Evolutionary conservation across 352 stramenopile genomes (phyloP).

Genomic region (Phytophthora nicotianae): DNA sequence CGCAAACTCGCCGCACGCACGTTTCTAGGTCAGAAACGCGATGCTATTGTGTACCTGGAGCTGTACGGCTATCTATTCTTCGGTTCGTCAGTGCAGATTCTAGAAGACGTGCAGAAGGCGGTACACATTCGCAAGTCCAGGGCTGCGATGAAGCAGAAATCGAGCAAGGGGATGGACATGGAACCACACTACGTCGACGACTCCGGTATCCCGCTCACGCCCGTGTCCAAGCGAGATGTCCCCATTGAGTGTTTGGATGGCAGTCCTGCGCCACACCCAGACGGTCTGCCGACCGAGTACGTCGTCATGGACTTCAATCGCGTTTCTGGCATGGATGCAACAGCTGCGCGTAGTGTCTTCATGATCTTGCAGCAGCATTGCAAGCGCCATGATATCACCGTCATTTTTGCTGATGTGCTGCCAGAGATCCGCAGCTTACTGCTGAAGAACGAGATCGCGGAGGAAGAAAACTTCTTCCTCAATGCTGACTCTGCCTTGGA

Average conservation of each 20-base stretch:
- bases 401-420: conserved; percentile 75
- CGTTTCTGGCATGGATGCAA: conserved; percentile 90
- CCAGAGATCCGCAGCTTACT: conserved; percentile 72
- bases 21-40: conserved; percentile 63
- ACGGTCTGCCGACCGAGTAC: conserved; percentile 76
- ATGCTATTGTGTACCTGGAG: conserved; percentile 81
- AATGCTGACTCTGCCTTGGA: conserved; percentile 79
- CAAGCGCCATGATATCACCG: conserved; percentile 66
- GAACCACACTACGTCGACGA: conserved; percentile 29
- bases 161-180: conserved; percentile 18
- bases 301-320: conserved; percentile 91
- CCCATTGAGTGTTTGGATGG: conserved; percentile 77
- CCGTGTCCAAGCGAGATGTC: conserved; percentile 51
- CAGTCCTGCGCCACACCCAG: conserved; percentile 45
- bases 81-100: conserved; percentile 81
- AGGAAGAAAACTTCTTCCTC: conserved; percentile 64
- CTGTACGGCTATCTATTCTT: conserved; percentile 90
- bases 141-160: conserved; percentile 24
- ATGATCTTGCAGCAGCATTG: conserved; percentile 87
- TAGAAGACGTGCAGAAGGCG: conserved; percentile 80
- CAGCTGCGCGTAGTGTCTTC: conserved; percentile 78
- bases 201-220: conserved; percentile 54
- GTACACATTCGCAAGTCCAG: conserved; percentile 65
- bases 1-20: conserved; percentile 72
- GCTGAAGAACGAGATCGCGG: conserved; percentile 76